Percentiles rank a stretch among this genome's conserved stretches.
phyloP scores from a whole-genome alignment of 2,329 filamentous ascomycete species.

The Xylaria sp. region DNA sequence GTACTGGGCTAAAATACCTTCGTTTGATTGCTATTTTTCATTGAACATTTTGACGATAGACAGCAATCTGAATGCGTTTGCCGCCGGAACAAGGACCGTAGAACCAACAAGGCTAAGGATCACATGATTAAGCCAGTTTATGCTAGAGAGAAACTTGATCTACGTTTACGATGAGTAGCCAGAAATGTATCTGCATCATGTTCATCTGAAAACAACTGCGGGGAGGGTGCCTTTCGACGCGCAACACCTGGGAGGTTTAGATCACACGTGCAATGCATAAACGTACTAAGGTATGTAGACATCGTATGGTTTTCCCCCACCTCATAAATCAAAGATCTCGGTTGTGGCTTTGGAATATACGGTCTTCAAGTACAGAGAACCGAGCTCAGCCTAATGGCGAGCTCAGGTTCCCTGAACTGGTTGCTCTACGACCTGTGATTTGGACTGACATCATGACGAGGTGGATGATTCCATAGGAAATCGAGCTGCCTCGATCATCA shows the following conservation, averaged over 20 bases:
- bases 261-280: neutral
- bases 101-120: too few species aligned
- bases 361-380: conserved; percentile 67
- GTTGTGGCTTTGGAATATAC: conserved; percentile 92
- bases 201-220: neutral
- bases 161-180: neutral
- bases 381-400: conserved; percentile 76
- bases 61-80: neutral
- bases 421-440: conserved; percentile 96
- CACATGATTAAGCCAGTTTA: neutral
- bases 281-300: conserved; percentile 65
- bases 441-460: conserved; percentile 82
- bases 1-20: neutral
- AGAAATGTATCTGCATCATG: neutral
- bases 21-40: neutral
- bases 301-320: conserved; percentile 89
- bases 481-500: conserved; percentile 84
- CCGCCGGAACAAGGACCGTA: neutral
- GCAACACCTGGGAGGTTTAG: neutral
- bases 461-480: conserved; percentile 81
- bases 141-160: neutral
- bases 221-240: neutral
- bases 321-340: conserved; percentile 90
- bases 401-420: conserved; percentile 69
- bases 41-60: neutral